Conservation (phyloP, 441 rosid species). For the Pelargonium cotyledonis region DNA sequence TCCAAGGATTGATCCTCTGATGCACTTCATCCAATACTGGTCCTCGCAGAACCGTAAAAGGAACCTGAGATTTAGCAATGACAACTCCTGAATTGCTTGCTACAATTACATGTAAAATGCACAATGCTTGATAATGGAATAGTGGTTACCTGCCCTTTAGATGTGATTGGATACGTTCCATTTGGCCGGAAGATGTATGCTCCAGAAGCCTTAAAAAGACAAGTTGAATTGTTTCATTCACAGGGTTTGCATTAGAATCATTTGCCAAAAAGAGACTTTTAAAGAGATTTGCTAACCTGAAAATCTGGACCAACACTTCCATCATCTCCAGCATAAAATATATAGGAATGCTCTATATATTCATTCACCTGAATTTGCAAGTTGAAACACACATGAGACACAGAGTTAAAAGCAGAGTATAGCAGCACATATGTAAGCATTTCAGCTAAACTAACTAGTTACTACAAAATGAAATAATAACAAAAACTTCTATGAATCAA, state of each 20-base stretch:
- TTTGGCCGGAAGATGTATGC: conserved; percentile 98
- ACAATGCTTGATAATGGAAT: conserved; percentile 15
- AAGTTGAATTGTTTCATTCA: conserved; percentile 10
- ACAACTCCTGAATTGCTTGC: conserved; percentile 13
- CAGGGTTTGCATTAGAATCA: conserved; percentile 10
- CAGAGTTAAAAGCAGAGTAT: neutral
- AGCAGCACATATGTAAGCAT: neutral
- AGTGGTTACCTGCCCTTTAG: conserved; percentile 55
- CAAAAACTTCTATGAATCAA: neutral
- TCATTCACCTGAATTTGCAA: conserved; percentile 33
- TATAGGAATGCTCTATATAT: conserved; percentile 42
- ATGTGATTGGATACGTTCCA: conserved; percentile 58
- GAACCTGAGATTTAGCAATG: conserved; percentile 45
- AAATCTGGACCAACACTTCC: conserved; percentile 34
- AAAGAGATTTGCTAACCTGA: conserved; percentile 37
- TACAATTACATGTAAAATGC: conserved; percentile 16
- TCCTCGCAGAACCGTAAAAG: conserved; percentile 66
- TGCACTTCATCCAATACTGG: conserved; percentile 82
- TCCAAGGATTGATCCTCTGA: conserved; percentile 75
- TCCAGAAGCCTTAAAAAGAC: conserved; percentile 57
- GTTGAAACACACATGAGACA: conserved; percentile 14
- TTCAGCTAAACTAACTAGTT: conserved; percentile 2
- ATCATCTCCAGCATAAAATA: conserved; percentile 54
- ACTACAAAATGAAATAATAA: neutral
- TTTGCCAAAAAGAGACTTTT: conserved; percentile 8